These are phyloP conservation scores for Aspergillus biplanus DNA, from an alignment of 495 filamentous ascomycete genomes.

Conservation along the genomic window DNA sequence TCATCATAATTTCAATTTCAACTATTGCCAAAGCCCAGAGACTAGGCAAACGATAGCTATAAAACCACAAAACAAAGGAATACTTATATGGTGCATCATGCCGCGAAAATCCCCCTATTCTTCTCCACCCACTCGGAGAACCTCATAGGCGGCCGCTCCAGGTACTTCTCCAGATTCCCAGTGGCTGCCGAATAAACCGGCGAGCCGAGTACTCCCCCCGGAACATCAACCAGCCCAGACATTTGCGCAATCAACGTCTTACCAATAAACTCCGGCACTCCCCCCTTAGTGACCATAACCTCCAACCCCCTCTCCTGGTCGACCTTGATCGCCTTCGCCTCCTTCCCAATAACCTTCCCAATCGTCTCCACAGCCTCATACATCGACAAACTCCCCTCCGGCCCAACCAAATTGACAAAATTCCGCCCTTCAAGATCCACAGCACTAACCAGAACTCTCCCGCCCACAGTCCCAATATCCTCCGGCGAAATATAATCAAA, in stretches of 20 bases:
- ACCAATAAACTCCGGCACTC: slow-evolving; percentile 25
- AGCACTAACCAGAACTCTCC: slow-evolving; percentile 29
- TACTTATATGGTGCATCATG: not conserved
- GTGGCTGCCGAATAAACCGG: not conserved
- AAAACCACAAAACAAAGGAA: too few relatives aligned
- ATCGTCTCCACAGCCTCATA: slow-evolving; percentile 22
- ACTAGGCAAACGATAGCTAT: too few relatives aligned
- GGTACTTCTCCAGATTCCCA: slow-evolving; percentile 31
- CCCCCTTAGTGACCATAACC: slow-evolving; percentile 13
- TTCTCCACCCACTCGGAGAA: slow-evolving; percentile 34
- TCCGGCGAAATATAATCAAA: slow-evolving; percentile 34
- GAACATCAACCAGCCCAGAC: not conserved
- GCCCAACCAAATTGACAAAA: slow-evolving; percentile 30
- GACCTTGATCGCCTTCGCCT: slow-evolving; percentile 26
- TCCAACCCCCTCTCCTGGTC: slow-evolving; percentile 22
- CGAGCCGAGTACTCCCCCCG: not conserved
- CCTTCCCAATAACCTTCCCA: slow-evolving; percentile 28
- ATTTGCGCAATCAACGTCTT: not conserved
- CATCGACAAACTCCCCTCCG: slow-evolving; percentile 20
- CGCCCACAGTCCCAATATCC: slow-evolving; percentile 35
- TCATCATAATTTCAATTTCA: too few relatives aligned
- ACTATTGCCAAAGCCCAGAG: too few relatives aligned
- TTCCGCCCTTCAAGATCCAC: slow-evolving; percentile 15
- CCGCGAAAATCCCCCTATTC: slow-evolving; percentile 27
- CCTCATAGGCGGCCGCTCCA: slow-evolving; percentile 22